These are phyloP conservation scores for Globisporangium radiosum DNA, from an alignment of 352 stramenopile species.

Conservation along the genomic window DNA sequence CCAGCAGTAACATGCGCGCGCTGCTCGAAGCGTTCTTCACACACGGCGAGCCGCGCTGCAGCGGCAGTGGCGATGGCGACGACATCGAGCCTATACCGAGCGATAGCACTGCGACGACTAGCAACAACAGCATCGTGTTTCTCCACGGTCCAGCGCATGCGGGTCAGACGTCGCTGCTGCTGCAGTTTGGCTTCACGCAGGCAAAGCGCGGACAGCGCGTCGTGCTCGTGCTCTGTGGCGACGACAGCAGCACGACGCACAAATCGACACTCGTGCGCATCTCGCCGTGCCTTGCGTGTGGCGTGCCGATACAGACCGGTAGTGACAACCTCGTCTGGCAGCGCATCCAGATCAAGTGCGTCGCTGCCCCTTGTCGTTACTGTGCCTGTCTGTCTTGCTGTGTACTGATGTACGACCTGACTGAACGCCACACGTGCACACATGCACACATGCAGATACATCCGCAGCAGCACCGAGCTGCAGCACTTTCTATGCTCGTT, in stretches of 20 bases:
- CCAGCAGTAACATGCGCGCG: not conserved
- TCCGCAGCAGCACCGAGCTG: slow-evolving; percentile 33
- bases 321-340: slow-evolving; percentile 38
- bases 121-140: slow-evolving; percentile 24
- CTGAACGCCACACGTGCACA: no score
- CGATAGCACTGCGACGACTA: slow-evolving; percentile 1
- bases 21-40: slow-evolving; percentile 59
- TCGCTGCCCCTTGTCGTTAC: not conserved
- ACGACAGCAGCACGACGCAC: slow-evolving; percentile 15
- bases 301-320: slow-evolving; percentile 35
- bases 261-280: slow-evolving; percentile 27
- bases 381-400: no score
- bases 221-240: slow-evolving; percentile 39
- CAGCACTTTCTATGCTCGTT: slow-evolving; percentile 59
- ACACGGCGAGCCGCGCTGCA: slow-evolving; percentile 28
- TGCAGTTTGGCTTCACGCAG: slow-evolving; percentile 60
- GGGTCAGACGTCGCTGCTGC: slow-evolving; percentile 53
- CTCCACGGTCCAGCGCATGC: slow-evolving; percentile 32
- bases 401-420: no score
- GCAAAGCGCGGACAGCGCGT: slow-evolving; percentile 32
- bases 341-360: slow-evolving; percentile 62
- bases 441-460: slow-evolving; percentile 22
- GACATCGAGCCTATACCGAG: not conserved
- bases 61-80: not conserved
- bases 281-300: slow-evolving; percentile 33